Evolutionary conservation across 2,329 filamentous ascomycete genomes (phyloP).

Genomic region (Diatrype stigma): DNA sequence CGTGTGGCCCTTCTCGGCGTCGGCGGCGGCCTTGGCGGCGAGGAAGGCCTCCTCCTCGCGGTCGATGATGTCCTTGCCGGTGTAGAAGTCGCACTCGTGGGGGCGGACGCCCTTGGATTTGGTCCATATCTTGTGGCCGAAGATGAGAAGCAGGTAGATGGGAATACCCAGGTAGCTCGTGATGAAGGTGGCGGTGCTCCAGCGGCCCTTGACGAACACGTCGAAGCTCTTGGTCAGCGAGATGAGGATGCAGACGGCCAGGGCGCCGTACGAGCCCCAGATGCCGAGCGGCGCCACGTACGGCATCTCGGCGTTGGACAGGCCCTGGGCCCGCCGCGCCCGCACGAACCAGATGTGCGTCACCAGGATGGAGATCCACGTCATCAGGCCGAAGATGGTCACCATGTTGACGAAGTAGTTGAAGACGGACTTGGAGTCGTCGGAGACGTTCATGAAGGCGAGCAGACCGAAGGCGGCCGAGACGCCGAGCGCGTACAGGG

Average conservation of each 20-base stretch:
- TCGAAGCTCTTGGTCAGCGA: slow-evolving; percentile 79
- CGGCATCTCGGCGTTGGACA: slow-evolving; percentile 51
- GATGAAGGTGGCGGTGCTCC: slow-evolving; percentile 62
- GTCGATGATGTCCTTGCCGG: slow-evolving; percentile 70
- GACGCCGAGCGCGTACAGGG: slow-evolving; percentile 59
- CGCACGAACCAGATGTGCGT: slow-evolving; percentile 64
- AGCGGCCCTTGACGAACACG: slow-evolving; percentile 57
- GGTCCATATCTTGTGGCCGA: slow-evolving; percentile 60
- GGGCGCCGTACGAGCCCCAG: slow-evolving; percentile 62
- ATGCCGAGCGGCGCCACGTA: slow-evolving; percentile 70
- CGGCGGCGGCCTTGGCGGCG: slow-evolving; percentile 44
- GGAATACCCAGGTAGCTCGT: slow-evolving; percentile 76
- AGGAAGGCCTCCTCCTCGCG: slow-evolving; percentile 68
- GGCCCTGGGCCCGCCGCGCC: slow-evolving; percentile 56
- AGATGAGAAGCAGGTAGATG: slow-evolving; percentile 65
- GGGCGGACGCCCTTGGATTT: slow-evolving; percentile 52
- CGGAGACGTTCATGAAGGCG: slow-evolving; percentile 63
- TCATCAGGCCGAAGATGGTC: slow-evolving; percentile 62
- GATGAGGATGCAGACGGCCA: slow-evolving; percentile 69
- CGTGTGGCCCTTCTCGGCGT: slow-evolving; percentile 20
- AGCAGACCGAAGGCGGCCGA: slow-evolving; percentile 61
- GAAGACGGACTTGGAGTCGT: slow-evolving; percentile 55
- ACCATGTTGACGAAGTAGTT: slow-evolving; percentile 64
- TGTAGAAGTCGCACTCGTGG: slow-evolving; percentile 63
- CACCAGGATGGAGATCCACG: slow-evolving; percentile 65